These are phyloP conservation scores for Teunomyces cretensis DNA, from an alignment of 805 yeast genomes.

Conservation along the genomic window DNA sequence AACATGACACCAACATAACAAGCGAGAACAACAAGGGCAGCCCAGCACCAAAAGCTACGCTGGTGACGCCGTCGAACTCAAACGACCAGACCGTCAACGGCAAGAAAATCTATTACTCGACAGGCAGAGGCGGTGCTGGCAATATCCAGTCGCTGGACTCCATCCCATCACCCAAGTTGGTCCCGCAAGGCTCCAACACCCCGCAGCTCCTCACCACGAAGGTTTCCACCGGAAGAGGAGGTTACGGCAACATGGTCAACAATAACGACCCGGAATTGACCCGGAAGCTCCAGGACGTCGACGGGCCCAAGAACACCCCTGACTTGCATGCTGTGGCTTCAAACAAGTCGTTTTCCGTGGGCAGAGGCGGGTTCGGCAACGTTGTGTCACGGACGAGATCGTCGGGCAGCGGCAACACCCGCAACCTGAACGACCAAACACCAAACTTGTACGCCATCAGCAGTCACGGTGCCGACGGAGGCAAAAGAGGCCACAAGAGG, in stretches of 20 bases:
- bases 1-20: constrained; percentile 15
- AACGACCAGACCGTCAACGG: constrained; percentile 1
- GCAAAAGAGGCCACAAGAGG: constrained; percentile 22
- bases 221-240: constrained; percentile 76
- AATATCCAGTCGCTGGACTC: constrained; percentile 47
- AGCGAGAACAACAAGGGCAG: constrained; percentile 15
- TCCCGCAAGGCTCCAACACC: constrained; percentile 59
- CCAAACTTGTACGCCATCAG: constrained; percentile 32
- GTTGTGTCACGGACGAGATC: constrained; percentile 40
- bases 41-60: constrained; percentile 2
- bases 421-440: constrained; percentile 12
- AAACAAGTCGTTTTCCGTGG: constrained; percentile 49
- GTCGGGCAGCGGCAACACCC: constrained; percentile 17
- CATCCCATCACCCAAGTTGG: constrained; percentile 53
- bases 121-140: constrained; percentile 82
- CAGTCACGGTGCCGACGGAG: constrained; percentile 30
- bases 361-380: constrained; percentile 69
- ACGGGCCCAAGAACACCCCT: constrained; percentile 23
- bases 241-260: constrained; percentile 71
- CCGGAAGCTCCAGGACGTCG: constrained; percentile 68
- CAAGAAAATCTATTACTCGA: constrained; percentile 48
- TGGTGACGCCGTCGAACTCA: constrained; percentile 8
- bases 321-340: constrained; percentile 45
- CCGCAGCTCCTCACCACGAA: constrained; percentile 57
- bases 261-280: constrained; percentile 60